Base-by-base conservation (phyloP, 495 filamentous ascomycete species). In the Aspergillus heteromorphus region DNA sequence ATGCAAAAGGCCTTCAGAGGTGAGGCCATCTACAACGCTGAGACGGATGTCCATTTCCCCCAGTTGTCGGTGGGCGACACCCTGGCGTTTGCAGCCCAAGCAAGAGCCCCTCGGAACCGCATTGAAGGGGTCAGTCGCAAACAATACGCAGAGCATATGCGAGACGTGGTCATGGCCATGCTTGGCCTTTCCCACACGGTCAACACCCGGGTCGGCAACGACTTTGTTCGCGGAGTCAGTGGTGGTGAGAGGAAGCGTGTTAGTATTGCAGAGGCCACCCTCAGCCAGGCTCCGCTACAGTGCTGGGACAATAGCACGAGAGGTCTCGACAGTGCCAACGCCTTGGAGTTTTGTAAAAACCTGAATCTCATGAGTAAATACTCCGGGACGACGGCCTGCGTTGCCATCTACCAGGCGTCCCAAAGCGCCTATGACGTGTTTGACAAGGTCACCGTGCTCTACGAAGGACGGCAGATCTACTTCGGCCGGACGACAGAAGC, bases 271-370 rank as follows among this genome's bases (percentile, higher is more conserved):
- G 58, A 60, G 34, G 58, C 58, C 0, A 36, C 45, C 2, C 30
- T 60, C 14, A 53, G 49, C 17, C 30, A 50, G 20, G 54, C 53
- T 4, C 81, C 81, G 34, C 70, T 92, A 11, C 76, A 82, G 45
- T 87, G 81, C n/a, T 91, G 87, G 86, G 89, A 92, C 63, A 91
- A 93, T 69, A 82, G 78, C 42, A 91, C 88, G 1, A 79, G 89
- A 52, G 89, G 89, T 27, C 73, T 92, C 13, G 89, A 93, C 61
- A 84, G 85, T 18, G 85, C 82, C 11, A 92, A 88, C 2, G 43
- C 43, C 4, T 20, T 47, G 8, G 43, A 47, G 17, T 47, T 47
- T 23, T 47, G 43, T 23, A 47, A 47, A 20, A 47, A 47, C 29
- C 23, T 47, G 13, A 13, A 21, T 16, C 7, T 47, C 21, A 47